Conservation (phyloP, 148 eudicot genomes). For the Chenopodium berlandieri region DNA sequence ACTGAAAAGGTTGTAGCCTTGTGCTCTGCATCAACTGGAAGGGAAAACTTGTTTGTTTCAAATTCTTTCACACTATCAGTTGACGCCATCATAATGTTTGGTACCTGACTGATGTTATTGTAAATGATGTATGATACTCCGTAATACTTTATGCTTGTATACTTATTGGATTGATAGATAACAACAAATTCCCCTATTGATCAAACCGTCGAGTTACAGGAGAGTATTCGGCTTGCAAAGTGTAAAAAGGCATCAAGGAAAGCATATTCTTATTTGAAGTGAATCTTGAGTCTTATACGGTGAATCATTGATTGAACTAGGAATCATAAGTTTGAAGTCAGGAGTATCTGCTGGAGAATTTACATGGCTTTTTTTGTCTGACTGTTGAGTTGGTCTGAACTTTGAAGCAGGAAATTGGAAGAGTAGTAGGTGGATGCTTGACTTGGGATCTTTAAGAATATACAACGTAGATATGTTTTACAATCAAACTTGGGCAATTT, state of each 20-base stretch:
- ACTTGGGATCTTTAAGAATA: not conserved
- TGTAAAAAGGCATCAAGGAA: not conserved
- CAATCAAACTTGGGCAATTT: not conserved
- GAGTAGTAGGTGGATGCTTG: not conserved
- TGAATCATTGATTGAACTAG: not conserved
- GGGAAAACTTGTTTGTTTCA: conserved; percentile 27
- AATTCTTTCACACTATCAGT: not conserved
- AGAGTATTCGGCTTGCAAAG: too few species aligned
- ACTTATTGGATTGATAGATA: too few species aligned
- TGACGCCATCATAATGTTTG: not conserved
- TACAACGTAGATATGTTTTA: too few species aligned
- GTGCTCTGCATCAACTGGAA: conserved; percentile 70
- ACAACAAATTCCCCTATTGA: too few species aligned
- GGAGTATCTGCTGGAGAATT: not conserved
- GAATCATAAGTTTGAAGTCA: not conserved
- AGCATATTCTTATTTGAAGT: not conserved
- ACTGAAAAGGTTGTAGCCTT: conserved; percentile 57
- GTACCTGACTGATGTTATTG: not conserved
- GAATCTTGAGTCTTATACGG: not conserved
- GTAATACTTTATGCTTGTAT: not conserved
- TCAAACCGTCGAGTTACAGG: too few species aligned
- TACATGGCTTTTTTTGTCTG: not conserved
- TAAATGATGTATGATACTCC: too few species aligned
- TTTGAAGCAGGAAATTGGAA: not conserved
- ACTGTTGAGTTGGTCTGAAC: not conserved